Evolutionary conservation across 257 asterid species (phyloP).

Genomic region (Penstemon newberryi): DNA sequence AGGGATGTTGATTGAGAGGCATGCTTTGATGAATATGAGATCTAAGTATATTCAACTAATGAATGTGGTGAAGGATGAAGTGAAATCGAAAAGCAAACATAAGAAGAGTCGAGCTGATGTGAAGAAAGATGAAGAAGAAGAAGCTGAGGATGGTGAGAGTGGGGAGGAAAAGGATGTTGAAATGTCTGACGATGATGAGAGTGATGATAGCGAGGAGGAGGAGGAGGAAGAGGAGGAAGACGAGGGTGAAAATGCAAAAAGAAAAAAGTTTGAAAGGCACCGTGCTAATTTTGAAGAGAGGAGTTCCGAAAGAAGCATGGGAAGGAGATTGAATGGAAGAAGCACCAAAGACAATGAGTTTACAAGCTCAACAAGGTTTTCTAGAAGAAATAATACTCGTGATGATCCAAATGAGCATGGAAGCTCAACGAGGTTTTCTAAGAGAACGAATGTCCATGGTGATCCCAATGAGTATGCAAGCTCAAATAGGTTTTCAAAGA

Average conservation of each 20-base stretch:
- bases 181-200: conserved; percentile 30
- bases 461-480: conserved; percentile 12
- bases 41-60: conserved; percentile 61
- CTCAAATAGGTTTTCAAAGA: conserved; percentile 28
- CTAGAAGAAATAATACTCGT: conserved; percentile 21
- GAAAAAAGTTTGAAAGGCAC: conserved; percentile 26
- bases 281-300: conserved; percentile 16
- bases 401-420: not conserved
- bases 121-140: conserved; percentile 40
- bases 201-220: conserved; percentile 35
- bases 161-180: conserved; percentile 46
- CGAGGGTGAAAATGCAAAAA: conserved; percentile 14
- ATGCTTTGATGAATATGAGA: conserved; percentile 64
- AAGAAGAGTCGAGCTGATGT: conserved; percentile 36
- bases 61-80: conserved; percentile 34
- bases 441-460: conserved; percentile 33
- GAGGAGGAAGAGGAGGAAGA: conserved; percentile 34
- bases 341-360: conserved; percentile 20
- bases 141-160: conserved; percentile 34
- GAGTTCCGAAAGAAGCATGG: conserved; percentile 9
- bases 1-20: conserved; percentile 60
- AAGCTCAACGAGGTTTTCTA: conserved; percentile 14
- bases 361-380: conserved; percentile 35
- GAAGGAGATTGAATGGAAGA: conserved; percentile 25
- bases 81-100: conserved; percentile 29